These are phyloP conservation scores for Echites panduratus DNA, from an alignment of 257 asterid species.

Conservation along the genomic window DNA sequence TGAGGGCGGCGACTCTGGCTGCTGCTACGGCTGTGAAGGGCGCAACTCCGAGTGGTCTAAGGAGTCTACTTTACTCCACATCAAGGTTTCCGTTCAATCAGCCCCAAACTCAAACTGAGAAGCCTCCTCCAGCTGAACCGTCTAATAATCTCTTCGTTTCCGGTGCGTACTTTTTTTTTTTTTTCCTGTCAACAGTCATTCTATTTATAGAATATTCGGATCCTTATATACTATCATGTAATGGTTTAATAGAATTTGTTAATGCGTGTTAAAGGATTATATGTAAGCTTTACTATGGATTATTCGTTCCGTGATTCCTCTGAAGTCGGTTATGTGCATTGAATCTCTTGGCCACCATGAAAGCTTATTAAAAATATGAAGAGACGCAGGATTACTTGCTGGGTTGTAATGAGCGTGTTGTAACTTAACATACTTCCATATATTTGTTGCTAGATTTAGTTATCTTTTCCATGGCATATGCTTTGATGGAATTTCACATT, in stretches of 20 bases:
- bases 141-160: conserved; percentile 80
- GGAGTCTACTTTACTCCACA: conserved; percentile 36
- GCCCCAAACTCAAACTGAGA: conserved; percentile 41
- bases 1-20: conserved; percentile 46
- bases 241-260: not conserved
- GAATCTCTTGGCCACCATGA: not conserved
- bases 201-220: not conserved
- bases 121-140: conserved; percentile 75
- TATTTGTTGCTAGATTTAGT: not conserved
- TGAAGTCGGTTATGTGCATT: not conserved
- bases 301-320: not conserved
- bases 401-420: not conserved
- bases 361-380: not conserved
- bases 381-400: not conserved
- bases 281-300: not conserved
- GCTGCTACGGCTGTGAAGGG: conserved; percentile 27
- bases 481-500: not conserved
- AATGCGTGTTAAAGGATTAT: not conserved
- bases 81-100: conserved; percentile 49
- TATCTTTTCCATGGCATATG: not conserved
- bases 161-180: conserved; percentile 27
- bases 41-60: conserved; percentile 32
- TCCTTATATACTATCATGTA: not conserved
- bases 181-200: not conserved
- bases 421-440: not conserved